Evolutionary conservation across 305 asterid genomes (phyloP).

Genomic region (Stenogyne calaminthoides): DNA sequence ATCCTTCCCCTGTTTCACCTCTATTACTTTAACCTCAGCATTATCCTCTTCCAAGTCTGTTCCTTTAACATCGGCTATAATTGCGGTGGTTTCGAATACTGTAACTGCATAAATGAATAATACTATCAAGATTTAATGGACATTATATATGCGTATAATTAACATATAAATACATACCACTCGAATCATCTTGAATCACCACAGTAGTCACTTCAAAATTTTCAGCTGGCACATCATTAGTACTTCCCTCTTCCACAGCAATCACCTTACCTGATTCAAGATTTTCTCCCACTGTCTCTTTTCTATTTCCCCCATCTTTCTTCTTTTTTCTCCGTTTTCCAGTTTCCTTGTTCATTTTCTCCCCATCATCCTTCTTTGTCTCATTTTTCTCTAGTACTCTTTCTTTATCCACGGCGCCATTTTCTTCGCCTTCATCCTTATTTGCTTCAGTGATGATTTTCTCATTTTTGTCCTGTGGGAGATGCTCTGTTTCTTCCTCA

Average conservation of each 20-base stretch:
- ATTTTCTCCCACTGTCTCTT: background rate
- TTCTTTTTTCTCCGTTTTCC: conserved; percentile 16
- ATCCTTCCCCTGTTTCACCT: background rate
- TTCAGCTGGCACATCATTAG: background rate
- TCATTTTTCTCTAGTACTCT: background rate
- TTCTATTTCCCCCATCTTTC: conserved; percentile 2
- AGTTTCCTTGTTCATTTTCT: conserved; percentile 11
- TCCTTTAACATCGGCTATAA: background rate
- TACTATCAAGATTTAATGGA: background rate
- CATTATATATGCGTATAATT: background rate
- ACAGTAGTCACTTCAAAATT: background rate
- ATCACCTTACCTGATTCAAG: background rate
- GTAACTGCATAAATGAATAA: background rate
- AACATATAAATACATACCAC: background rate
- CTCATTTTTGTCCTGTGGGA: background rate
- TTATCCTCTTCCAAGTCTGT: background rate
- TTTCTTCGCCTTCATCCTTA: background rate
- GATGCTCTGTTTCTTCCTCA: background rate
- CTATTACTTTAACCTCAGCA: background rate
- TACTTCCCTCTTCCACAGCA: background rate
- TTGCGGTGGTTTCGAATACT: background rate
- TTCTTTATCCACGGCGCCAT: background rate
- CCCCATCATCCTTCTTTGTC: background rate
- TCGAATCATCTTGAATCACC: background rate
- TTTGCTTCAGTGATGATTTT: background rate